Evolutionary conservation across 257 asterid species (phyloP), one percentile per base, ranked within the genome.

Genomic region (Capsicum chinense): DNA sequence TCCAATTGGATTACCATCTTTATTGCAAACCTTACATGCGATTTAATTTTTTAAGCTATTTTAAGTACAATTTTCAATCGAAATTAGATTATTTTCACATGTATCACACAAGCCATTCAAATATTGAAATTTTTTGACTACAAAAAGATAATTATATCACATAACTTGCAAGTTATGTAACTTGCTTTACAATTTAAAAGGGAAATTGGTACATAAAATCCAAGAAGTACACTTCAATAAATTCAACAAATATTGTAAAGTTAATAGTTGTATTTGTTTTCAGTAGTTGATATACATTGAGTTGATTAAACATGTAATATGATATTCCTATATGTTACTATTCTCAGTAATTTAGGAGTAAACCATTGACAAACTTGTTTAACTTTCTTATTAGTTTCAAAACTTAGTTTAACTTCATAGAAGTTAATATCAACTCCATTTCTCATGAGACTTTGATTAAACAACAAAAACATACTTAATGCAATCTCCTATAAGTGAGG

Each of bases 1-100:
- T 26, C 33, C 2, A 26, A 26, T 35, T 97, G 98, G 83, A 95
- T 85, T 81, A 94, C 93, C 47, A 94, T 92, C 78, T 95, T 94
- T 80, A 91, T 98, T 4, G 99, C 97, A 85, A 94, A 94, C 82
- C 98, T 93, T 90, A 94, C 91, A 21, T 92, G 94, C 15, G 94
- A 94, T 90, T 93, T 90, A 94, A 26, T 26, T 26, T 26, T 26
- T 26, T 26, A 26, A 26, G 33, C 33, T 26, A 26, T 26, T 26
- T 26, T 95, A 58, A 94, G 88, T 54, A 98, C 97, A 26, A 10
- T 94, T 93, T 89, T 95, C 99, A 92, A 95, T 92, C 33, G 98
- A 98, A 80, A 95, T 95, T 90, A 95, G 87, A 86, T 95, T 95
- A 86, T 95, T 90, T 17, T 98, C 99, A 89, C 99, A 98, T 95